These are phyloP conservation scores for Marasmius oreades DNA, from an alignment of 1,284 basidiomycete species.

Conservation along the genomic window DNA sequence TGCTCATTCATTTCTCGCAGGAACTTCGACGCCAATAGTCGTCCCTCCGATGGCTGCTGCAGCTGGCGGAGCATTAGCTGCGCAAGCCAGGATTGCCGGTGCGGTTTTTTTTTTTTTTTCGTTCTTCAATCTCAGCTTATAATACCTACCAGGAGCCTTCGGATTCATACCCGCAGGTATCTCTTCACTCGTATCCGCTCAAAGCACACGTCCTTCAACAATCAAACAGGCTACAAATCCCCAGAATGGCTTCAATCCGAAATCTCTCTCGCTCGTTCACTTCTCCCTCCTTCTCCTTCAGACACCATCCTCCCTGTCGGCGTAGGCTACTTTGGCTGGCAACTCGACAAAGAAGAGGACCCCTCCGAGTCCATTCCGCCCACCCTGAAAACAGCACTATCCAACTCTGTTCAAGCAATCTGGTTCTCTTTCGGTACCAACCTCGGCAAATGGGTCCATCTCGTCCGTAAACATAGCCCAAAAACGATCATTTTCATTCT, in stretches of 20 bases:
- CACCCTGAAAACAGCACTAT: constrained; percentile 33
- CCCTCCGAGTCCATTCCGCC: constrained; percentile 41
- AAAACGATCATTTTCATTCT: constrained; percentile 61
- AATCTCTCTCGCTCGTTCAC: constrained; percentile 42
- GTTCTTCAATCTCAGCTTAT: neutral
- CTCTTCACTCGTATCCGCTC: too few relatives aligned
- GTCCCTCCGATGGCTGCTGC: neutral
- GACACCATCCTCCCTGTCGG: constrained; percentile 55
- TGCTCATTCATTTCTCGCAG: too few relatives aligned
- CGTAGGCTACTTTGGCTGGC: constrained; percentile 71
- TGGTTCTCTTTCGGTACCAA: constrained; percentile 72
- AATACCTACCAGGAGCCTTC: neutral
- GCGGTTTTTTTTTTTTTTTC: too few relatives aligned
- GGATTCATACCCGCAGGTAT: neutral
- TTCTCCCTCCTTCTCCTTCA: constrained; percentile 29
- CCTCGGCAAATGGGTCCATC: constrained; percentile 54
- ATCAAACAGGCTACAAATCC: constrained; percentile 39
- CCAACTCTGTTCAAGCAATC: constrained; percentile 56
- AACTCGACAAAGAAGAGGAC: constrained; percentile 46
- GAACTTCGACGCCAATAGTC: neutral
- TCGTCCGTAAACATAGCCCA: constrained; percentile 45
- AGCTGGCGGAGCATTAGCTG: neutral
- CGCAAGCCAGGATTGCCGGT: too few relatives aligned
- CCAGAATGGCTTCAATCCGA: constrained; percentile 43
- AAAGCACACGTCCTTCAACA: too few relatives aligned